A percentile compares a stretch with the other conserved stretches of the same genome.
phyloP scores from a whole-genome alignment of 202 grass and related monocot genomes.

The Hordeum pubiflorum region DNA sequence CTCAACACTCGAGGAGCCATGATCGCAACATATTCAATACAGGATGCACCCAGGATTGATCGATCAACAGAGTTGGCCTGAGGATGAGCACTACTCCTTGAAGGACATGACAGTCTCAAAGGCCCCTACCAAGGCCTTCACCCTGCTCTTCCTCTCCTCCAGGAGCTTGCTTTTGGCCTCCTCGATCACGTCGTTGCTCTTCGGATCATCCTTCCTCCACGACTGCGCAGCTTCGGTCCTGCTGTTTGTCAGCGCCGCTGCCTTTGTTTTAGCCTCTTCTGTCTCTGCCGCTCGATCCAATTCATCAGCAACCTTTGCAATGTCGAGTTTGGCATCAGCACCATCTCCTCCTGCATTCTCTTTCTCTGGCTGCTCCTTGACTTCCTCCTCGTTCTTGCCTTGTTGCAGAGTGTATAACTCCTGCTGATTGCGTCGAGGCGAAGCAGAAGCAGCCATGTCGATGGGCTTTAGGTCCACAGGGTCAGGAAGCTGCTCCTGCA shows the following conservation, averaged over 20 bases:
- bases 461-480: constrained; percentile 27
- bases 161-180: constrained; percentile 71
- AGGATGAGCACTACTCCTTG: constrained; percentile 28
- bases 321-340: not conserved
- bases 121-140: constrained; percentile 72
- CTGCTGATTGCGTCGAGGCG: not conserved
- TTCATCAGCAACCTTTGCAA: constrained; percentile 23
- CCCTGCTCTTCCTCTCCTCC: constrained; percentile 85
- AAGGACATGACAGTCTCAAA: constrained; percentile 82
- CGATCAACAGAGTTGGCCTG: not conserved
- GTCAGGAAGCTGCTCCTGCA: constrained; percentile 35
- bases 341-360: not conserved
- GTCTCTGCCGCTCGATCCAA: constrained; percentile 17
- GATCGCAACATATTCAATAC: constrained; percentile 12
- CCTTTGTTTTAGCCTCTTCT: constrained; percentile 10
- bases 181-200: constrained; percentile 71
- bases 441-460: not conserved
- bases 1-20: not conserved
- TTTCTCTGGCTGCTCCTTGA: constrained; percentile 1
- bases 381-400: constrained; percentile 17
- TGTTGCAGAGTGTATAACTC: constrained; percentile 24
- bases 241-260: not conserved
- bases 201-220: constrained; percentile 52
- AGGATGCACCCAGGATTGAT: not conserved
- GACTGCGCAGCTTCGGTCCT: not conserved